Evolutionary conservation across 148 eudicot species (phyloP).

Genomic region (Fagopyrum homotropicum): DNA sequence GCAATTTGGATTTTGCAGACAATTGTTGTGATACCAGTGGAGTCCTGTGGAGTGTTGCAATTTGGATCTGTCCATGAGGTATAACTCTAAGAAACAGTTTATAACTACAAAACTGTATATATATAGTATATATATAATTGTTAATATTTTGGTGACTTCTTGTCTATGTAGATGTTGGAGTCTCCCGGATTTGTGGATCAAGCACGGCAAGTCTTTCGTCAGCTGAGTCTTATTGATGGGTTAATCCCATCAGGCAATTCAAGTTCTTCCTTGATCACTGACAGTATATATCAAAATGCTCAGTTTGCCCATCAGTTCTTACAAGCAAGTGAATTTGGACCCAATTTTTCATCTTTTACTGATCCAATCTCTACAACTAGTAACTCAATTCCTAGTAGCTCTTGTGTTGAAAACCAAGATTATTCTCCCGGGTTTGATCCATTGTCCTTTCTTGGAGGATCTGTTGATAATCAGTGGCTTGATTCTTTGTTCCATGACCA

Average conservation of each 20-base stretch:
- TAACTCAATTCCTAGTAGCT: conserved; percentile 8
- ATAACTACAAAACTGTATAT: background rate
- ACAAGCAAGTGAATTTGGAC: background rate
- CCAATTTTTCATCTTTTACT: background rate
- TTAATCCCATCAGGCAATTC: conserved; percentile 21
- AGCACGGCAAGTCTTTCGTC: conserved; percentile 31
- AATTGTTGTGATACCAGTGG: conserved; percentile 60
- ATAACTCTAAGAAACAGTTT: background rate
- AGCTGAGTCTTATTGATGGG: conserved; percentile 14
- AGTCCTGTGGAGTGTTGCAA: conserved; percentile 66
- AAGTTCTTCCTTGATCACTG: conserved; percentile 30
- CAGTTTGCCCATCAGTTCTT: background rate
- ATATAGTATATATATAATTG: background rate
- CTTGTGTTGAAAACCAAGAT: background rate
- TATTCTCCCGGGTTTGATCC: background rate
- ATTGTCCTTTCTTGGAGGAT: conserved; percentile 4
- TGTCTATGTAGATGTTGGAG: conserved; percentile 43
- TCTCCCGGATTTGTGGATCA: conserved; percentile 44
- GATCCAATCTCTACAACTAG: background rate
- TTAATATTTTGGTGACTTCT: background rate
- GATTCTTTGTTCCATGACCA: conserved; percentile 6
- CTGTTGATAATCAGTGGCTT: conserved; percentile 4
- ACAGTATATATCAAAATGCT: background rate
- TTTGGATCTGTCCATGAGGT: conserved; percentile 83
- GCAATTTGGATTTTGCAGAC: conserved; percentile 42